Conservation (phyloP, 257 asterid species). For the Penstemon eatonii region DNA sequence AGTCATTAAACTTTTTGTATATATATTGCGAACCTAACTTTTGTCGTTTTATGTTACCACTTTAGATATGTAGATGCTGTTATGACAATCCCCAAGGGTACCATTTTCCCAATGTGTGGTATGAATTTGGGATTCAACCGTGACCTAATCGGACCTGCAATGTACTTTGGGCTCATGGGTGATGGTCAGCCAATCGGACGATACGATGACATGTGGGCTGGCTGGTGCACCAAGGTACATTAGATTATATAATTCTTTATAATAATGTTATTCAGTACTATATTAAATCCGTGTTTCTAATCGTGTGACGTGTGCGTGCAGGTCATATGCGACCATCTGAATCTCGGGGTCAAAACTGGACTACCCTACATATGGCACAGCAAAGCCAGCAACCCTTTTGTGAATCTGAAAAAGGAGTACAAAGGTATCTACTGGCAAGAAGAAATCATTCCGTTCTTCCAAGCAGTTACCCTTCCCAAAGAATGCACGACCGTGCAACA, state of each 20-base stretch:
- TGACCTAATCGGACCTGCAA: constrained; percentile 83
- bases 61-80: constrained; percentile 77
- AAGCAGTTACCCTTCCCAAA: constrained; percentile 46
- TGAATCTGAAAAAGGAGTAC: constrained; percentile 79
- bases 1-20: not conserved
- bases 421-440: constrained; percentile 87
- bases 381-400: constrained; percentile 86
- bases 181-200: constrained; percentile 92
- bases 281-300: too few relatives aligned
- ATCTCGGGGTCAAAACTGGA: constrained; percentile 72
- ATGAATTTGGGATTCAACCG: constrained; percentile 80
- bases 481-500: constrained; percentile 68
- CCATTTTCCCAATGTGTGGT: constrained; percentile 79
- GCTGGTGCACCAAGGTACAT: constrained; percentile 81
- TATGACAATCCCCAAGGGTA: constrained; percentile 76
- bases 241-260: too few relatives aligned
- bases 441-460: constrained; percentile 74
- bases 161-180: constrained; percentile 93
- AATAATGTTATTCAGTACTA: too few relatives aligned
- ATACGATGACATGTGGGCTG: constrained; percentile 91
- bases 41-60: constrained; percentile 19
- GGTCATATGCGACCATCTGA: constrained; percentile 80
- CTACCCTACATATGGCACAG: constrained; percentile 34
- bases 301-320: not conserved
- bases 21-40: constrained; percentile 6